A percentile compares a stretch with the other conserved stretches of the same genome.
These are phyloP conservation scores for Musa beccarii DNA, from an alignment of 176 grass and related monocot species.

Conservation along the genomic window DNA sequence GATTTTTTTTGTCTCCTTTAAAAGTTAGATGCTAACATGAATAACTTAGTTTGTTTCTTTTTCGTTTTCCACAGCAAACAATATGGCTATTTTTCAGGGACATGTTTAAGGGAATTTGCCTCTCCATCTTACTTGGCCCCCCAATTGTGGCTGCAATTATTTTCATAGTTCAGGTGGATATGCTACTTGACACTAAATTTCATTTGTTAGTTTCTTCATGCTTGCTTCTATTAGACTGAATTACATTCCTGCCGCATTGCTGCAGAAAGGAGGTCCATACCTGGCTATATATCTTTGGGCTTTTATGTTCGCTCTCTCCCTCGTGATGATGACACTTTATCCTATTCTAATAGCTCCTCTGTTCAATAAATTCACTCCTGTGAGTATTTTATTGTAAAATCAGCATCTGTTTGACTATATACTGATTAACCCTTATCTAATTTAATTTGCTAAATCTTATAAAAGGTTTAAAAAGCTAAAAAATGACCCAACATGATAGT, in stretches of 20 bases:
- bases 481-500: background rate
- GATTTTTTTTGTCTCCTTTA: background rate
- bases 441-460: background rate
- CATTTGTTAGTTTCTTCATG: background rate
- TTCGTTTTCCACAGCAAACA: constrained; percentile 60
- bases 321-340: constrained; percentile 95
- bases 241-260: constrained; percentile 25
- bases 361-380: constrained; percentile 97
- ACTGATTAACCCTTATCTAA: background rate
- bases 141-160: constrained; percentile 91
- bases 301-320: constrained; percentile 85
- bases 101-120: constrained; percentile 80
- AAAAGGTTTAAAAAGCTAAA: background rate
- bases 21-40: constrained; percentile 12
- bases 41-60: constrained; percentile 16
- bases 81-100: constrained; percentile 88
- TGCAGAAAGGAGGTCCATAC: constrained; percentile 96
- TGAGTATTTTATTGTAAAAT: constrained; percentile 37
- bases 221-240: background rate
- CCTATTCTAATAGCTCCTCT: constrained; percentile 87
- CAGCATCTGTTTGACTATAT: background rate
- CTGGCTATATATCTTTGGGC: constrained; percentile 96
- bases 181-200: constrained; percentile 1
- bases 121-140: constrained; percentile 71
- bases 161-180: constrained; percentile 73